phyloP scores from a whole-genome alignment of 331 rosid species.

The Acacia pycnantha region DNA sequence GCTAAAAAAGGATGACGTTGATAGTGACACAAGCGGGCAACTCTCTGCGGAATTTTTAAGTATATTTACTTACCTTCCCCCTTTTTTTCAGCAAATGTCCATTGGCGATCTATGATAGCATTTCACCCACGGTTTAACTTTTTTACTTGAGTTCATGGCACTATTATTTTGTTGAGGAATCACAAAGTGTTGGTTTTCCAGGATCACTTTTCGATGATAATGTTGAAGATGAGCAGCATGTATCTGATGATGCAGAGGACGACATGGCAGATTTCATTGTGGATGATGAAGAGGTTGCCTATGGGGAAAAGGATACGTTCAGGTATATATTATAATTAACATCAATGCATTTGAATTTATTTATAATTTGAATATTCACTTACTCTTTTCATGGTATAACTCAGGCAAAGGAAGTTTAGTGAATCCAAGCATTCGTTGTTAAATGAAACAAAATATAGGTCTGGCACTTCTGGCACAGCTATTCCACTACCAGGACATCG shows the following conservation, averaged over 20 bases:
- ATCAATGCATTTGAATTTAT: constrained; percentile 20
- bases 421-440: constrained; percentile 4
- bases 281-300: background rate
- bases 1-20: constrained; percentile 34
- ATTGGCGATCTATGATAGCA: background rate
- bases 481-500: background rate
- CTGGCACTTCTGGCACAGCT: constrained; percentile 24
- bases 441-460: constrained; percentile 23
- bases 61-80: background rate
- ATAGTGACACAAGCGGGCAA: constrained; percentile 7
- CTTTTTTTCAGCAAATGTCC: background rate
- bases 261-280: constrained; percentile 39
- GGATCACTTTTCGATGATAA: constrained; percentile 33
- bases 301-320: constrained; percentile 27
- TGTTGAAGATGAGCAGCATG: constrained; percentile 26
- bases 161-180: constrained; percentile 18
- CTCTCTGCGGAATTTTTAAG: constrained; percentile 20
- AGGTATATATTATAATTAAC: constrained; percentile 31
- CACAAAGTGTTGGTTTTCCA: constrained; percentile 16
- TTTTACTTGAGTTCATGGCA: background rate
- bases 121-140: background rate
- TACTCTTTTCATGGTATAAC: constrained; percentile 10
- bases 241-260: constrained; percentile 30
- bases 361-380: constrained; percentile 2
- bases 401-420: constrained; percentile 25